Evolutionary conservation across 192 early-diverging fungal species (phyloP), one percentile per base, ranked within the genome.

Genomic region (Coemansia aciculifera): DNA sequence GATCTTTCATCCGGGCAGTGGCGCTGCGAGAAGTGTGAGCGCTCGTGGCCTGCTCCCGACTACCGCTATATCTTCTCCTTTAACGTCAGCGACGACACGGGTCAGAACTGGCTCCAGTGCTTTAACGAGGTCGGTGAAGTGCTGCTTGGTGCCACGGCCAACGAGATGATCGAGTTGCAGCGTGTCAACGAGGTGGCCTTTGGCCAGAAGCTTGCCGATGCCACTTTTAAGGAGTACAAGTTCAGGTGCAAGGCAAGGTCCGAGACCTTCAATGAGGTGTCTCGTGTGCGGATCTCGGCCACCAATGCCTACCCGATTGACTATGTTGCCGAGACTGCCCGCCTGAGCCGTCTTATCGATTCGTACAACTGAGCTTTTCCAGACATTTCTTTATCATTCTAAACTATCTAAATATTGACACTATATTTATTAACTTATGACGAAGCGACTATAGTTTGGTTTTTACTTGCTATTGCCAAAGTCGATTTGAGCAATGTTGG

Each of bases 1-100:
- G 87, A 89, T 43, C 44, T 36, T 29, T 57, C 61, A 8, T 73
- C 67, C 9, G 80, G 77, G 46, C 79, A 83, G 31, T 99, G 95
- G 95, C 69, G 93, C 59, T 99, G 98, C 72, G 96, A 96, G 63
- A 95, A 94, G 71, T 97, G 95, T 74, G 77, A 91, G 63, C 85
- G 85, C 59, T 73, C 84, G 3, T 91, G 80, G 71, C 84, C 88
- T 12, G 83, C 73, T 2, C 95, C 95, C 13, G 79, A 89, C 9
- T 91, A 94, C 84, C 81, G 94, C 72, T 98, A 96, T 71, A 88
- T 98, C 38, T 76, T 95, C 64, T 83, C 85, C 12, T 42, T 89
- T 39, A 87, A 84, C 59, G 78, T 92, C 21, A 78, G 84, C 54
- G 98, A 99, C 70, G 81, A 90, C 36, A 91, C 92, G 1, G 92